phyloP scores from a whole-genome alignment of 108 stramenopile species.

The Nannochloropsis oceanica region DNA sequence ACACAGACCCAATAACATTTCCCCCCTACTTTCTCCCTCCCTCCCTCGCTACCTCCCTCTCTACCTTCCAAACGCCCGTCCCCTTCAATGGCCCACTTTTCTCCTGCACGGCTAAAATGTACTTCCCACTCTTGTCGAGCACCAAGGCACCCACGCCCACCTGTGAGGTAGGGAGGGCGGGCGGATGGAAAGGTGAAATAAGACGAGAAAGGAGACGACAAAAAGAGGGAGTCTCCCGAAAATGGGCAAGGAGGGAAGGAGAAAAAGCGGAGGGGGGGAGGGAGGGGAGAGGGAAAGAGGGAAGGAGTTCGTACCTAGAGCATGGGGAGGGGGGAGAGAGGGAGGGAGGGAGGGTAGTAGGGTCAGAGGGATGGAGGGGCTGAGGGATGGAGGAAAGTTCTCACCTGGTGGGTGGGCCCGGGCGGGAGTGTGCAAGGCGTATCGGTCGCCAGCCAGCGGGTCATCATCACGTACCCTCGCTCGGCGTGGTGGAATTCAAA shows the following conservation, averaged over 20 bases:
- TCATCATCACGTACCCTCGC: conserved; percentile 22
- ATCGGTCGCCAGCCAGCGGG: background rate
- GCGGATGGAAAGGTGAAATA: background rate
- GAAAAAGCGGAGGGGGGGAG: background rate
- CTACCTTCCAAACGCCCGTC: conserved; percentile 28
- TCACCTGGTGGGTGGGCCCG: conserved; percentile 26
- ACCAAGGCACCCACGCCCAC: background rate
- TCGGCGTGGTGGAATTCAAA: conserved; percentile 26
- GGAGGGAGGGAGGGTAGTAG: background rate
- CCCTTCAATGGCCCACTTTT: conserved; percentile 12
- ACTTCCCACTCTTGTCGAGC: background rate
- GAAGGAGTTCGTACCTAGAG: too few relatives aligned
- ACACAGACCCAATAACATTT: background rate
- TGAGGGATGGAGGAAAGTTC: background rate
- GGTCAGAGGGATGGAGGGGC: background rate
- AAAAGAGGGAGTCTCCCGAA: background rate
- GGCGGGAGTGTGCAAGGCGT: background rate
- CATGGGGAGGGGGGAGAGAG: background rate
- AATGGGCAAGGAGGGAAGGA: background rate
- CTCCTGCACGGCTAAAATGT: background rate
- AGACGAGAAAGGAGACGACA: background rate
- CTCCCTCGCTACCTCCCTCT: background rate
- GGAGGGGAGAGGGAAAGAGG: too few relatives aligned
- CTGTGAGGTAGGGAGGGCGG: background rate
- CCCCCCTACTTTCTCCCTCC: background rate